phyloP scores from a whole-genome alignment of 371 early-diverging fungal species.

The Lichtheimia ornata region DNA sequence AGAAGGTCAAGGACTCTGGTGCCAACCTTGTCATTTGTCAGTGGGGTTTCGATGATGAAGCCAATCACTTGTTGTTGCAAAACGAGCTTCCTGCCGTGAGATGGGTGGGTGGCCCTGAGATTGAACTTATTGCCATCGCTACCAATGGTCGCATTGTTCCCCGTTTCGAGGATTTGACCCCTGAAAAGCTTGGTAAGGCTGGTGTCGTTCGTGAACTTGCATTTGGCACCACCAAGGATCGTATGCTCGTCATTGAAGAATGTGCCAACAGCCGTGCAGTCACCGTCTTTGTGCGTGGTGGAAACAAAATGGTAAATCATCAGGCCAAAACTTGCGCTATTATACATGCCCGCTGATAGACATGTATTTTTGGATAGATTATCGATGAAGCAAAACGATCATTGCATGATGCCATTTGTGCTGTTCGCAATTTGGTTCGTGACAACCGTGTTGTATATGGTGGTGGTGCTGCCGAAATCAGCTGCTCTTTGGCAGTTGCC shows the following conservation, averaged over 20 bases:
- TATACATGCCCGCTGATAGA: no score
- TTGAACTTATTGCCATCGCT: conserved; percentile 98
- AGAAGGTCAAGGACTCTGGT: conserved; percentile 94
- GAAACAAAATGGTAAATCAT: conserved; percentile 92
- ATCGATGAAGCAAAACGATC: conserved; percentile 99
- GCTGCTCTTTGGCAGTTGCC: conserved; percentile 91
- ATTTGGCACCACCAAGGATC: conserved; percentile 98
- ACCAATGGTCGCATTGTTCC: conserved; percentile 99
- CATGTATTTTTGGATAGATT: conserved; percentile 59
- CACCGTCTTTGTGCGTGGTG: conserved; percentile 98
- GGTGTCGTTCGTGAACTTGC: conserved; percentile 93
- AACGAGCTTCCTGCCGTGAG: conserved; percentile 98
- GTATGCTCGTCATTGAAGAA: conserved; percentile 98
- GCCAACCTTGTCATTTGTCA: conserved; percentile 99
- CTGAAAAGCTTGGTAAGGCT: conserved; percentile 93
- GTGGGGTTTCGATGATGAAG: conserved; percentile 99
- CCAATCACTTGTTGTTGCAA: conserved; percentile 98
- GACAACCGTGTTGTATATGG: conserved; percentile 99
- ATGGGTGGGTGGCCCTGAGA: conserved; percentile 99
- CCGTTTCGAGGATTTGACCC: conserved; percentile 96
- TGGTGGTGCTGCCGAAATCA: conserved; percentile 99
- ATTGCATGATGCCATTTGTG: conserved; percentile 99
- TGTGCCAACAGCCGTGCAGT: conserved; percentile 98
- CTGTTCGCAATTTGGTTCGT: conserved; percentile 96
- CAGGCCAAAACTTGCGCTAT: neutral